Percentiles rank a stretch among this genome's conserved stretches.
Evolutionary conservation across 371 early-diverging fungal genomes (phyloP).

Genomic region (Syncephalastrum racemosum): DNA sequence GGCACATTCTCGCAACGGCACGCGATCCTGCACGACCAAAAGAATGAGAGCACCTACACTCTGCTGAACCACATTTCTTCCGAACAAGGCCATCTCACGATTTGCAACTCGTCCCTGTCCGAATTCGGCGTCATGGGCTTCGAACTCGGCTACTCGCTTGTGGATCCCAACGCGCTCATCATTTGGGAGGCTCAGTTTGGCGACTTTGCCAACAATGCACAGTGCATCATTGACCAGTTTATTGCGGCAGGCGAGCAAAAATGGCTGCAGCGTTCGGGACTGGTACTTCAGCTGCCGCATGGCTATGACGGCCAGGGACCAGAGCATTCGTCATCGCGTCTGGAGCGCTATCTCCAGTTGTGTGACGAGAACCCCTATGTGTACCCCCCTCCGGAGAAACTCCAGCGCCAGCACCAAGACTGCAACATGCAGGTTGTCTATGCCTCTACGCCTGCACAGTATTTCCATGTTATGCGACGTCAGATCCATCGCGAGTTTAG

Average conservation of each 20-base stretch:
- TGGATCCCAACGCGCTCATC: conserved; percentile 88
- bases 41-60: conserved; percentile 68
- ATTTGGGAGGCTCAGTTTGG: conserved; percentile 99
- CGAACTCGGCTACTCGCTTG: conserved; percentile 96
- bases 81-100: conserved; percentile 83
- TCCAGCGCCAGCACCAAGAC: conserved; percentile 92
- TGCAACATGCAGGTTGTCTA: conserved; percentile 97
- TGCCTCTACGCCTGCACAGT: conserved; percentile 93
- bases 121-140: conserved; percentile 96
- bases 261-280: conserved; percentile 94
- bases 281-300: conserved; percentile 92
- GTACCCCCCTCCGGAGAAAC: conserved; percentile 81
- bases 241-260: conserved; percentile 96
- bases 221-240: conserved; percentile 97
- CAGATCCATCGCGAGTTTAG: conserved; percentile 97
- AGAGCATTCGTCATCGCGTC: conserved; percentile 92
- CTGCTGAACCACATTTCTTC: conserved; percentile 83
- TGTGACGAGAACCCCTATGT: conserved; percentile 92
- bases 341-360: conserved; percentile 94
- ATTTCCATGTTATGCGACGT: conserved; percentile 94
- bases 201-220: conserved; percentile 96
- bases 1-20: conserved; percentile 99
- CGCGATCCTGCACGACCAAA: conserved; percentile 92
- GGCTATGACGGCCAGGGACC: conserved; percentile 98
- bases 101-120: conserved; percentile 92